These are phyloP conservation scores for Solanum hybrid DNA, from an alignment of 305 asterid species.

Conservation along the genomic window DNA sequence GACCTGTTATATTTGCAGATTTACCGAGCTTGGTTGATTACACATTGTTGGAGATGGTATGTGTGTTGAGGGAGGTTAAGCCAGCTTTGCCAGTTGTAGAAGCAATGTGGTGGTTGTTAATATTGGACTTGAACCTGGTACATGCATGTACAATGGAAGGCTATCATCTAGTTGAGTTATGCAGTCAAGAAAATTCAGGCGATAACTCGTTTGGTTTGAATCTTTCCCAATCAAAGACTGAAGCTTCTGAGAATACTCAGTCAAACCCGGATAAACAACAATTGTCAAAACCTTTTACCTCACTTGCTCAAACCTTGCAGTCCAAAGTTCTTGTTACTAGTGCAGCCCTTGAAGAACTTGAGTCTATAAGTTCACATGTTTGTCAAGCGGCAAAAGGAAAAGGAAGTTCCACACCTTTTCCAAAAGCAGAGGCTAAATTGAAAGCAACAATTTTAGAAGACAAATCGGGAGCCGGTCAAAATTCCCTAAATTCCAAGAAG, in stretches of 20 bases:
- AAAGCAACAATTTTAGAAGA: conserved; percentile 30
- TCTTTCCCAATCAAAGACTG: conserved; percentile 11
- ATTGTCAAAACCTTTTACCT: conserved; percentile 11
- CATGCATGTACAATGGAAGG: conserved; percentile 40
- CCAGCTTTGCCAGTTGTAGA: conserved; percentile 46
- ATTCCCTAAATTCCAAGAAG: conserved; percentile 36
- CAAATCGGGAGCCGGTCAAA: conserved; percentile 24
- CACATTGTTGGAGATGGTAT: conserved; percentile 66
- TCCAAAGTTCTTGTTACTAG: conserved; percentile 14
- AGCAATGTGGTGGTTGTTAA: conserved; percentile 67
- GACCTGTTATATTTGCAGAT: conserved; percentile 29
- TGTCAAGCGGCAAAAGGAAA: conserved; percentile 15
- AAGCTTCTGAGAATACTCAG: conserved; percentile 19
- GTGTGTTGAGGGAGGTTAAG: conserved; percentile 54
- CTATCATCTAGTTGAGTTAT: conserved; percentile 18
- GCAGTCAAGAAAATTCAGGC: conserved; percentile 18
- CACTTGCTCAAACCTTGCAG: conserved; percentile 15
- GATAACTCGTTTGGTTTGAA: conserved; percentile 5
- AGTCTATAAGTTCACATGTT: conserved; percentile 8
- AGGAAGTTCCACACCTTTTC: conserved; percentile 21
- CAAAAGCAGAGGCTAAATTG: conserved; percentile 27
- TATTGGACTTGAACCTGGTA: conserved; percentile 55
- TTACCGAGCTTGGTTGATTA: conserved; percentile 46
- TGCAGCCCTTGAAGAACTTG: conserved; percentile 11
- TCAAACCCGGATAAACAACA: conserved; percentile 17